phyloP scores from a whole-genome alignment of 1,139 yeast species.

The Blastobotrys petasosporus region DNA sequence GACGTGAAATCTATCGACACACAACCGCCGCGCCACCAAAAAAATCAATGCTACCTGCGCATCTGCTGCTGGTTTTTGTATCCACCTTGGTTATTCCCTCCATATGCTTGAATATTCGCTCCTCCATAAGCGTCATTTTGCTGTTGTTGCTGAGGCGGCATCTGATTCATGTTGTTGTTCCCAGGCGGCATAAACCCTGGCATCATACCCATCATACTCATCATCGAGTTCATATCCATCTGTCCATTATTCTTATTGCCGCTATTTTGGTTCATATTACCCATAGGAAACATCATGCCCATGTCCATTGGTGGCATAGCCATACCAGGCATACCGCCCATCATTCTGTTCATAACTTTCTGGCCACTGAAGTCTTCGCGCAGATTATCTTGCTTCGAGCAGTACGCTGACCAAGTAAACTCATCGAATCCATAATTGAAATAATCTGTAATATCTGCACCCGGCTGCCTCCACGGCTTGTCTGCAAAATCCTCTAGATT shows the following conservation, averaged over 20 bases:
- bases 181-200: conserved; percentile 12
- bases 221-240: conserved; percentile 9
- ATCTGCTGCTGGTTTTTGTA: neutral
- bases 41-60: neutral
- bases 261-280: conserved; percentile 10
- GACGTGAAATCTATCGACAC: neutral
- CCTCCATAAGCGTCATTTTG: conserved; percentile 7
- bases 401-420: conserved; percentile 90
- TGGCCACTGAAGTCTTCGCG: conserved; percentile 70
- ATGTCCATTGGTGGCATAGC: conserved; percentile 19
- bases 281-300: conserved; percentile 12
- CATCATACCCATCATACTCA: conserved; percentile 11
- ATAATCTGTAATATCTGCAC: conserved; percentile 89
- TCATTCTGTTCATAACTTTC: conserved; percentile 34
- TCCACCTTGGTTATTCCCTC: neutral
- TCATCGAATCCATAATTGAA: conserved; percentile 97
- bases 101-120: neutral
- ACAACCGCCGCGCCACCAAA: neutral
- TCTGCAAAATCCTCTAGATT: conserved; percentile 78
- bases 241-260: neutral
- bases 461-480: conserved; percentile 98
- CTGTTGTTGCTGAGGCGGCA: conserved; percentile 8
- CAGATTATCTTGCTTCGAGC: conserved; percentile 77
- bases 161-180: neutral
- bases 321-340: conserved; percentile 24